Percentiles rank a stretch among this genome's conserved stretches.
Conservation (phyloP, 345 rosid species). For the Cardamine resedifolia region DNA sequence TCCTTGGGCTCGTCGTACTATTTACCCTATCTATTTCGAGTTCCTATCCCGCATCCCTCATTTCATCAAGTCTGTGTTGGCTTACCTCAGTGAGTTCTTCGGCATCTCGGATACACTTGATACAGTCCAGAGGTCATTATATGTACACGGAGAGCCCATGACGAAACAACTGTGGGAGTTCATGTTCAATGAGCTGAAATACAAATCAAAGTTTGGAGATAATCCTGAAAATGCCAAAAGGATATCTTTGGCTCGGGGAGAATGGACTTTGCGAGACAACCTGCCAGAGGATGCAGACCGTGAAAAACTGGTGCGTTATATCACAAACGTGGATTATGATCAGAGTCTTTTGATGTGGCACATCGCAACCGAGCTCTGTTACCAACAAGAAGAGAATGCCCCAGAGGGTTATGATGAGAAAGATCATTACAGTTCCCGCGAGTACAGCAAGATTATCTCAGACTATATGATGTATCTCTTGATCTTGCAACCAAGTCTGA, state of each 20-base stretch:
- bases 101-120: constrained; percentile 40
- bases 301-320: constrained; percentile 36
- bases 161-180: constrained; percentile 48
- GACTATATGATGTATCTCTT: constrained; percentile 65
- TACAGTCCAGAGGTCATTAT: constrained; percentile 22
- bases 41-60: constrained; percentile 30
- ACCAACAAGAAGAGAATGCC: constrained; percentile 14
- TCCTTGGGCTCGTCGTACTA: constrained; percentile 2
- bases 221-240: constrained; percentile 49
- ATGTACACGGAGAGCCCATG: constrained; percentile 45
- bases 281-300: background rate
- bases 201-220: constrained; percentile 47
- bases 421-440: constrained; percentile 11
- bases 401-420: background rate
- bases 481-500: constrained; percentile 50
- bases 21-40: constrained; percentile 26
- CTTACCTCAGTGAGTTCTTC: constrained; percentile 14
- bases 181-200: constrained; percentile 42
- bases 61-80: constrained; percentile 11
- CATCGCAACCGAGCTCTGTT: constrained; percentile 60
- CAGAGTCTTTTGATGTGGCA: constrained; percentile 56
- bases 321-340: constrained; percentile 38
- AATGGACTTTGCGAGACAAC: constrained; percentile 45
- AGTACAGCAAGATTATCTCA: constrained; percentile 47
- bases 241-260: constrained; percentile 53